Evolutionary conservation across 345 rosid species (phyloP), one percentile per base, ranked within the genome.

Genomic region (Iberis pinnata): DNA sequence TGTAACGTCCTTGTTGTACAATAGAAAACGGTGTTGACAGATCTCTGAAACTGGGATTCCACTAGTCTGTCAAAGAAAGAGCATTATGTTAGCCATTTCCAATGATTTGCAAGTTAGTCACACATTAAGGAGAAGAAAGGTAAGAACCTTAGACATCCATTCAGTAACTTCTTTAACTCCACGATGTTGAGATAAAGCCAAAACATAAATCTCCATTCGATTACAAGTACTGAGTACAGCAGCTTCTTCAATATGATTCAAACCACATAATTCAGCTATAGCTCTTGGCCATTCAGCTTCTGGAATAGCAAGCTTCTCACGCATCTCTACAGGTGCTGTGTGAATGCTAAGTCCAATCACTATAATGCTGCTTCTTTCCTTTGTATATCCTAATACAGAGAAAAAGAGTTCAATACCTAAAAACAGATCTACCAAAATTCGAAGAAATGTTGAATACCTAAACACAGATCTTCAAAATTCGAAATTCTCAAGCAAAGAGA

Each of bases 231-330:
- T 83, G 48, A 83, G 87, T 4, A 83, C 87, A 51, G 87, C 87
- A 43, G 84, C 92, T 76, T 80, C 92, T 49, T 80, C 82, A 16
- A 90, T 87, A 55, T 90, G 98, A 74, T 90, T 90, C 75, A 90
- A 78, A 51, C 47, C 56, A 38, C 98, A 90, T 12, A 84, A 70
- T 63, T 87, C 95, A 12, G 67, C 80, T 3, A 78, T 80, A 42
- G 84, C 87, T 71, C 80, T 73, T 11, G 88, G 84, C 92, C 86
- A 83, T 64, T 83, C 92, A 45, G 92, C 84, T 65, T 80, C 92
- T 0, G 92, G 87, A 66, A 80, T 80, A 15, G 87, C 87, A 22
- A 83, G 78, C 56, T 83, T 83, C 67, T 84, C 88, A 14, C 83
- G 82, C 83, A 83, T 75, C 59, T 83, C 88, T 18, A 83, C 83